These are phyloP conservation scores for Lolium perenne DNA, from an alignment of 176 grass and related monocot genomes.

Conservation along the genomic window DNA sequence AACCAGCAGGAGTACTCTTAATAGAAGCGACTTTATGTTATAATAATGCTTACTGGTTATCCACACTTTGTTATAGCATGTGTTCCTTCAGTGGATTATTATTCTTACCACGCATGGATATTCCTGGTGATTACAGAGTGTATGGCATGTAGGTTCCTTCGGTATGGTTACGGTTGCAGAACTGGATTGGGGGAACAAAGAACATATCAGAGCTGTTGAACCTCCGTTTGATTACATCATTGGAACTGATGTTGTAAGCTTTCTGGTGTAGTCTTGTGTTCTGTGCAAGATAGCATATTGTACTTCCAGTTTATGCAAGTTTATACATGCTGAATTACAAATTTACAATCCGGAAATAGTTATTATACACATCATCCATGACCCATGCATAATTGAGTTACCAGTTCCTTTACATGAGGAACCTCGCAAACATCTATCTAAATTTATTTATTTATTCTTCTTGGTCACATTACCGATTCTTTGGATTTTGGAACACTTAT, in stretches of 20 bases:
- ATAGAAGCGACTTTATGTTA: not conserved
- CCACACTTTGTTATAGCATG: not conserved
- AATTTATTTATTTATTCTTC: not conserved
- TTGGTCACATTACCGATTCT: not conserved
- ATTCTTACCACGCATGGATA: not conserved
- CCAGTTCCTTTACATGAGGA: not conserved
- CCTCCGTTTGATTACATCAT: slow-evolving; percentile 98
- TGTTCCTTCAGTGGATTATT: not conserved
- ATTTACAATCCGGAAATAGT: too few relatives aligned
- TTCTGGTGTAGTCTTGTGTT: slow-evolving; percentile 16
- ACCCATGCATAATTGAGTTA: not conserved
- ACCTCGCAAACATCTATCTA: not conserved
- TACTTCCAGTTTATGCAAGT: not conserved
- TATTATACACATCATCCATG: not conserved
- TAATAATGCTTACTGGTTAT: not conserved
- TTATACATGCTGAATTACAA: not conserved
- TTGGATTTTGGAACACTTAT: not conserved
- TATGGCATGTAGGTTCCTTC: slow-evolving; percentile 52
- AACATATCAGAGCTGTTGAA: slow-evolving; percentile 70
- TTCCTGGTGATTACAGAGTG: slow-evolving; percentile 14
- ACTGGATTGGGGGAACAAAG: slow-evolving; percentile 90
- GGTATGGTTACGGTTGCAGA: slow-evolving; percentile 77
- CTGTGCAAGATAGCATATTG: not conserved
- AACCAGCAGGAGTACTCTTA: not conserved
- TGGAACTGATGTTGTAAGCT: slow-evolving; percentile 95